These are phyloP conservation scores for Phytopythium litorale DNA, from an alignment of 352 stramenopile species.

Conservation along the genomic window DNA sequence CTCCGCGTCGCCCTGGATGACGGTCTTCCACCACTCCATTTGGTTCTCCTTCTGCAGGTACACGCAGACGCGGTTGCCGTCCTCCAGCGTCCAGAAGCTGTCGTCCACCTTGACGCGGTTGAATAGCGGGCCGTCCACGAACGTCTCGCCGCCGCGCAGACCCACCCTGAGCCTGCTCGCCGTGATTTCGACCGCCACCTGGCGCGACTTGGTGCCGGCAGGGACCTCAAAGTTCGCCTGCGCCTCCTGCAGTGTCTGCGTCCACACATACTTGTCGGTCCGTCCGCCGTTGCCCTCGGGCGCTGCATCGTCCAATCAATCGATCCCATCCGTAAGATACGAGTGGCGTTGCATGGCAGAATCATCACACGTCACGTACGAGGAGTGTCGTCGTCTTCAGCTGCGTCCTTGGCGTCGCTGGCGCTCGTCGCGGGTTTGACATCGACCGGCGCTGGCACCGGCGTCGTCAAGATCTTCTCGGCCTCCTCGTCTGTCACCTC, in stretches of 20 bases:
- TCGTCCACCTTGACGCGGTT: conserved; percentile 98
- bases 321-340: conserved; percentile 4
- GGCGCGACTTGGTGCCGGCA: conserved; percentile 89
- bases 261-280: conserved; percentile 97
- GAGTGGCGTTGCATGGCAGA: conserved; percentile 7
- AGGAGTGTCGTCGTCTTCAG: conserved; percentile 64
- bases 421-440: conserved; percentile 4
- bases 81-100: conserved; percentile 98
- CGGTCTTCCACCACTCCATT: conserved; percentile 99
- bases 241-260: conserved; percentile 96
- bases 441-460: conserved; percentile 6
- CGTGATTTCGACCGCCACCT: conserved; percentile 92
- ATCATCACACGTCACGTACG: conserved; percentile 27
- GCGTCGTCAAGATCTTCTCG: conserved; percentile 13
- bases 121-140: conserved; percentile 92
- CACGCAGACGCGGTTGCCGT: conserved; percentile 87
- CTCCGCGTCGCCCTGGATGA: conserved; percentile 92
- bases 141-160: conserved; percentile 62
- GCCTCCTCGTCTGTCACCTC: conserved; percentile 68
- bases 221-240: conserved; percentile 92
- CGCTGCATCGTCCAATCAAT: conserved; percentile 30
- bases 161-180: conserved; percentile 90
- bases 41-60: conserved; percentile 98
- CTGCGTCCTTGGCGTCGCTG: conserved; percentile 23
- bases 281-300: conserved; percentile 90